These are phyloP conservation scores for Hyaloraphidium curvatum DNA, from an alignment of 192 early-diverging fungal species.

Conservation along the genomic window DNA sequence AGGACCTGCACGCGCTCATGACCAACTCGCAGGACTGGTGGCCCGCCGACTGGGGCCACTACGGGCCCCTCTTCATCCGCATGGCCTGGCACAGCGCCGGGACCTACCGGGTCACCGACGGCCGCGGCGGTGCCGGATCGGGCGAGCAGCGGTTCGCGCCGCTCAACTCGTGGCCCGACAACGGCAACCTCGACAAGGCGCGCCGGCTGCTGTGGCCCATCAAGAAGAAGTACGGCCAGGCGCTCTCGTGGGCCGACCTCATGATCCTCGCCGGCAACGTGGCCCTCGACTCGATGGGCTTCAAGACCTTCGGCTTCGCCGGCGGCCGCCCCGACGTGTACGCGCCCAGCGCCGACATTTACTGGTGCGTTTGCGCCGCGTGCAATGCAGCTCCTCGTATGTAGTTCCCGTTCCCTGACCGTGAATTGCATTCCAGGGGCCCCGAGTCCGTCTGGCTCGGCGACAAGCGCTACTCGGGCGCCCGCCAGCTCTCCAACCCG, in stretches of 20 bases:
- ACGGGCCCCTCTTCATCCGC: constrained; percentile 3
- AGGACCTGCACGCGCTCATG: neutral
- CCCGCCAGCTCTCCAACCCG: neutral
- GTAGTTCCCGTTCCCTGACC: neutral
- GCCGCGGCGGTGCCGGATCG: neutral
- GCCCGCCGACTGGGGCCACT: constrained; percentile 5
- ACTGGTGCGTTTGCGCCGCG: neutral
- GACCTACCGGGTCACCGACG: constrained; percentile 3
- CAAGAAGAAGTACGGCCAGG: neutral
- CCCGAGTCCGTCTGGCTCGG: neutral
- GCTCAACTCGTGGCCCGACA: neutral
- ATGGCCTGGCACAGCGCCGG: constrained; percentile 6
- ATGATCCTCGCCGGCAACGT: neutral
- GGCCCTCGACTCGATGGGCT: neutral
- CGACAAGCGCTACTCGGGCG: neutral
- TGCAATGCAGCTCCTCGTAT: neutral
- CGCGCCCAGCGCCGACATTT: neutral
- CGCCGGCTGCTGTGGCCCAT: neutral
- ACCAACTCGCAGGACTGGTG: constrained; percentile 2
- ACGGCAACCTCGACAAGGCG: constrained; percentile 2
- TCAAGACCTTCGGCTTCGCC: neutral
- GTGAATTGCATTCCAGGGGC: neutral
- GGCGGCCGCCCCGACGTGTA: neutral
- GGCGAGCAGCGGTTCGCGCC: neutral
- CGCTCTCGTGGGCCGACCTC: neutral